These are phyloP conservation scores for Boeremia exigua DNA, from an alignment of 2,329 filamentous ascomycete species.

Conservation along the genomic window DNA sequence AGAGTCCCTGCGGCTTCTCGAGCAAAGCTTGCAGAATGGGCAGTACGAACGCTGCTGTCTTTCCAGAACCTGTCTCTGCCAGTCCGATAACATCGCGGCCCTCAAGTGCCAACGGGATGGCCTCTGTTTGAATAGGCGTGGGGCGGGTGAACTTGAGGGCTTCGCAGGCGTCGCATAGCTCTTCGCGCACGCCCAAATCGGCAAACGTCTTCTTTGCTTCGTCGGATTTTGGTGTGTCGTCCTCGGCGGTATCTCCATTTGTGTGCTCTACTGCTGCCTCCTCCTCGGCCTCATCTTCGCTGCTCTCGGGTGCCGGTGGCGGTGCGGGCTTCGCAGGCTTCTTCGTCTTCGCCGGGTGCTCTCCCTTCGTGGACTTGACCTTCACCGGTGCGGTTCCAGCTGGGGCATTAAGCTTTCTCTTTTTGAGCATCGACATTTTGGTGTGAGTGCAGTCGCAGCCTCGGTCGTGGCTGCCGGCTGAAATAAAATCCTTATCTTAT, in stretches of 20 bases:
- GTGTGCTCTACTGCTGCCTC: slow-evolving; percentile 5
- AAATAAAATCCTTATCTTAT: slow-evolving; percentile 23
- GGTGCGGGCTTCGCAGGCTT: slow-evolving; percentile 22
- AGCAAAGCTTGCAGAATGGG: slow-evolving; percentile 90
- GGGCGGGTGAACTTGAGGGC: slow-evolving; percentile 82
- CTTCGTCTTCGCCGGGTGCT: slow-evolving; percentile 21
- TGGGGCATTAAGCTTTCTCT: slow-evolving; percentile 48
- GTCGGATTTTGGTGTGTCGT: slow-evolving; percentile 17
- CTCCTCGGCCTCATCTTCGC: slow-evolving; percentile 32
- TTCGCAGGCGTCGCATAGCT: slow-evolving; percentile 86
- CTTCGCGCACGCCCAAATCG: slow-evolving; percentile 80
- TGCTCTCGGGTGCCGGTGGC: slow-evolving; percentile 32
- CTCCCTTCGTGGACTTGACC: background rate
- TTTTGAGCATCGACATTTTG: slow-evolving; percentile 51
- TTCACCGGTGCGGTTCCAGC: slow-evolving; percentile 11
- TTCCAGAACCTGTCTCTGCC: slow-evolving; percentile 94
- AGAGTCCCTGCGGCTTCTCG: slow-evolving; percentile 83
- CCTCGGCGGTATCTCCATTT: slow-evolving; percentile 5
- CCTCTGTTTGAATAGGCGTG: slow-evolving; percentile 85
- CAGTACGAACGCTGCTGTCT: slow-evolving; percentile 92
- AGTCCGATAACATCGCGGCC: slow-evolving; percentile 89
- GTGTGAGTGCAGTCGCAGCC: slow-evolving; percentile 1
- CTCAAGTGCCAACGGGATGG: slow-evolving; percentile 80
- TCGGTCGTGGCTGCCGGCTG: background rate
- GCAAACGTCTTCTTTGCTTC: slow-evolving; percentile 67